Percentiles rank a stretch among this genome's conserved stretches.
Conservation (phyloP, 768 basidiomycete genomes). For the Trichaptum fuscoviolaceum region DNA sequence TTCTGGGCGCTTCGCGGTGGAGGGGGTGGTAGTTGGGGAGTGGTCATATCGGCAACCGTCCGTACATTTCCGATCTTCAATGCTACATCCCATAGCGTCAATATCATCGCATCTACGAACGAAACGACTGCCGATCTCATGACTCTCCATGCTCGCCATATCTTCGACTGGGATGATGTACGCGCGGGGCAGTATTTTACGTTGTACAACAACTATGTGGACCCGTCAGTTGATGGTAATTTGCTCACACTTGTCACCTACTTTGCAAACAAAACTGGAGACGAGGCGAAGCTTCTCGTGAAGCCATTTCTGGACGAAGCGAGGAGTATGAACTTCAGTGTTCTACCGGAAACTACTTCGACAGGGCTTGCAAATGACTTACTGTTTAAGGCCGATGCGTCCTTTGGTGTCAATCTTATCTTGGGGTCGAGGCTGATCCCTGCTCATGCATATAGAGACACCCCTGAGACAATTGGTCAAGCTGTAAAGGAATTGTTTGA, state of each 20-base stretch:
- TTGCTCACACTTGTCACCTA: slow-evolving; percentile 11
- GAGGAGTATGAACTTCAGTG: not conserved
- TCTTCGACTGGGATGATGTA: slow-evolving; percentile 29
- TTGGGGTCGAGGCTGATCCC: slow-evolving; percentile 11
- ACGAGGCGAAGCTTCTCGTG: slow-evolving; percentile 14
- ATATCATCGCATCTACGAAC: slow-evolving; percentile 16
- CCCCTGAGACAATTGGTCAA: slow-evolving; percentile 6
- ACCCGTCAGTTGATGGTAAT: slow-evolving; percentile 7
- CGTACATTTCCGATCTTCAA: slow-evolving; percentile 31
- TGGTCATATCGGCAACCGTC: slow-evolving; percentile 32
- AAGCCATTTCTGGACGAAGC: slow-evolving; percentile 20
- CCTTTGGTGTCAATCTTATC: slow-evolving; percentile 3
- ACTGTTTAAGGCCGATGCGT: not conserved
- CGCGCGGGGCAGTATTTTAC: slow-evolving; percentile 21
- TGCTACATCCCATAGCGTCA: slow-evolving; percentile 11
- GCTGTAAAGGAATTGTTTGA: slow-evolving; percentile 3
- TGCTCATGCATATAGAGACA: slow-evolving; percentile 4
- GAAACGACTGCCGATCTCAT: slow-evolving; percentile 21
- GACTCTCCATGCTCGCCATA: slow-evolving; percentile 29
- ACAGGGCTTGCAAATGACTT: slow-evolving; percentile 7
- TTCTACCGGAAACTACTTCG: slow-evolving; percentile 2
- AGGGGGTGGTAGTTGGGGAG: slow-evolving; percentile 32
- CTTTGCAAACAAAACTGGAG: slow-evolving; percentile 19
- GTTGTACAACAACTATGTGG: slow-evolving; percentile 20
- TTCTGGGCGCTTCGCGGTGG: slow-evolving; percentile 19